These are phyloP conservation scores for Lenwebbia sp. DNA, from an alignment of 345 rosid species.

Conservation along the genomic window DNA sequence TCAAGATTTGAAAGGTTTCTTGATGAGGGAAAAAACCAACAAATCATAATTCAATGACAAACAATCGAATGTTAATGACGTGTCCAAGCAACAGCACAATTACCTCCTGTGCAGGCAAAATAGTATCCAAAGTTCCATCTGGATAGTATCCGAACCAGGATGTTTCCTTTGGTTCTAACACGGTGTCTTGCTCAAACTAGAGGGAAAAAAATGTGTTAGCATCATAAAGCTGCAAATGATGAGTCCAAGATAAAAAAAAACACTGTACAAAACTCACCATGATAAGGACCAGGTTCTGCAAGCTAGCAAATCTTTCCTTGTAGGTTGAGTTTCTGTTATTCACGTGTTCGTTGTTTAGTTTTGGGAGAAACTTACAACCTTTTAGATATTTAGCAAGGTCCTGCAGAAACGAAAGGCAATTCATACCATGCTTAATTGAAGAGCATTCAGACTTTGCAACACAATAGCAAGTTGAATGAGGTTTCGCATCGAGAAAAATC, in stretches of 20 bases:
- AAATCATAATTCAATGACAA: background rate
- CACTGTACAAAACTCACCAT: conserved; percentile 30
- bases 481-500: background rate
- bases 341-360: conserved; percentile 51
- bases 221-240: background rate
- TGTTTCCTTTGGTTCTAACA: conserved; percentile 75
- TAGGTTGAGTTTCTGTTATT: conserved; percentile 44
- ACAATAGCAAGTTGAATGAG: background rate
- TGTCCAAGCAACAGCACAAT: background rate
- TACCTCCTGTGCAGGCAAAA: conserved; percentile 66
- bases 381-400: conserved; percentile 29
- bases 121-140: conserved; percentile 42
- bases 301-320: conserved; percentile 57
- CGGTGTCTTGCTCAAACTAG: conserved; percentile 75
- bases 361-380: conserved; percentile 64
- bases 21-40: background rate
- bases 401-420: background rate
- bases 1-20: background rate
- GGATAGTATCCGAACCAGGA: conserved; percentile 78
- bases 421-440: background rate
- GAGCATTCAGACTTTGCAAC: background rate
- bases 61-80: background rate
- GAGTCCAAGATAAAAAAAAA: background rate
- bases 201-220: background rate
- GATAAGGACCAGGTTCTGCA: conserved; percentile 62